These are phyloP conservation scores for Plantago major DNA, from an alignment of 257 asterid genomes.

Conservation along the genomic window DNA sequence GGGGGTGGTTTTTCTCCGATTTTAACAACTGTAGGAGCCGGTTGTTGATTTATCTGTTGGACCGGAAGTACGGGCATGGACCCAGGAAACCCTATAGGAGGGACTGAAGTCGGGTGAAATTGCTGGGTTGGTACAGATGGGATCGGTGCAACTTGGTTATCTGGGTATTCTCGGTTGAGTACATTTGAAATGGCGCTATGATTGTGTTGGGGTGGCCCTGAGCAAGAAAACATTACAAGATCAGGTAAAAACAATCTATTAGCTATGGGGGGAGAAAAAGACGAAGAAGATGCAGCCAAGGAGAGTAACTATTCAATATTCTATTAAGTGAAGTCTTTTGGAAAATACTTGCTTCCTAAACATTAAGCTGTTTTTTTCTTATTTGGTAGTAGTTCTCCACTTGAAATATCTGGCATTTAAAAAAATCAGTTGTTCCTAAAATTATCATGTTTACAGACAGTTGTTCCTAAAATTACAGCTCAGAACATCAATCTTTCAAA, in stretches of 20 bases:
- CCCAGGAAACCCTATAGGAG: slow-evolving; percentile 45
- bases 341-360: too few relatives aligned
- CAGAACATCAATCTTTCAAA: too few relatives aligned
- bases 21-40: slow-evolving; percentile 36
- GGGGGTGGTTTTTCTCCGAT: slow-evolving; percentile 74
- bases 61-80: slow-evolving; percentile 40
- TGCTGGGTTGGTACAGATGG: slow-evolving; percentile 53
- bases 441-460: too few relatives aligned
- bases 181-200: slow-evolving; percentile 35
- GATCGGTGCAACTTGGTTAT: slow-evolving; percentile 52
- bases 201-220: slow-evolving; percentile 45
- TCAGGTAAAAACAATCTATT: background rate
- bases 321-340: too few relatives aligned
- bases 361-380: too few relatives aligned
- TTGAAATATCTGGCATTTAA: too few relatives aligned
- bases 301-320: too few relatives aligned
- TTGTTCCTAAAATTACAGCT: too few relatives aligned
- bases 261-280: too few relatives aligned
- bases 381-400: too few relatives aligned
- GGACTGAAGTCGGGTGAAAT: slow-evolving; percentile 53
- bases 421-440: too few relatives aligned
- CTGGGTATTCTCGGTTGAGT: slow-evolving; percentile 43
- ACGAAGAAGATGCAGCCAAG: too few relatives aligned
- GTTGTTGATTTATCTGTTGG: slow-evolving; percentile 49
- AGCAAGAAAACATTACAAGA: slow-evolving; percentile 4